Evolutionary conservation across 1,139 yeast genomes (phyloP).

Genomic region (Nadsonia starkeyi-henricii): DNA sequence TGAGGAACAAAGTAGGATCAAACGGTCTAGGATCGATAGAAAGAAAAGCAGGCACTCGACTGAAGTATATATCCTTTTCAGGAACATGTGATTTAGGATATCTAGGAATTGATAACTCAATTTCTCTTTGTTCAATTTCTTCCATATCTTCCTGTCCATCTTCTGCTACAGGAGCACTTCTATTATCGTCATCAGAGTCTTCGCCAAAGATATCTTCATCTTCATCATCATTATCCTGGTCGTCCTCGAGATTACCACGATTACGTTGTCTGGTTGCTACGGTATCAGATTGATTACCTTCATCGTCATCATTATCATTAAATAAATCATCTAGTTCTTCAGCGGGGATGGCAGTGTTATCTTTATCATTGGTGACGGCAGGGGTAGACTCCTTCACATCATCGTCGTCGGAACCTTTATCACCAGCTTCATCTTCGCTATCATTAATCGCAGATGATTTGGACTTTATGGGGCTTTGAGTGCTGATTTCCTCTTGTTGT

Average conservation of each 20-base stretch:
- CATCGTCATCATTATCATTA: slow-evolving; percentile 7
- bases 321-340: slow-evolving; percentile 1
- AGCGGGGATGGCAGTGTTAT: background rate
- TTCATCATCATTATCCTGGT: slow-evolving; percentile 7
- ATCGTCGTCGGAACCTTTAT: background rate
- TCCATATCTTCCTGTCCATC: slow-evolving; percentile 11
- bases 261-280: slow-evolving; percentile 5
- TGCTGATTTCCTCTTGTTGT: background rate
- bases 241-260: slow-evolving; percentile 2
- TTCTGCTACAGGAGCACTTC: slow-evolving; percentile 5
- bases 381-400: background rate
- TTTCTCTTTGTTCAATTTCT: slow-evolving; percentile 28
- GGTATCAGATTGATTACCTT: slow-evolving; percentile 5
- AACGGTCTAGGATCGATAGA: slow-evolving; percentile 78
- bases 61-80: slow-evolving; percentile 35
- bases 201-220: slow-evolving; percentile 14
- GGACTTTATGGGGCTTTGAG: background rate
- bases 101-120: slow-evolving; percentile 57
- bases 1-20: slow-evolving; percentile 54
- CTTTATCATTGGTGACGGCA: background rate
- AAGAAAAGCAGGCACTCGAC: slow-evolving; percentile 71
- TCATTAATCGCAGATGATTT: slow-evolving; percentile 1
- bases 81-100: slow-evolving; percentile 43
- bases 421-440: background rate
- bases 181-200: slow-evolving; percentile 9